Percentiles rank a stretch among this genome's conserved stretches.
phyloP scores from a whole-genome alignment of 768 basidiomycete genomes.

The Tulasnella sp. region DNA sequence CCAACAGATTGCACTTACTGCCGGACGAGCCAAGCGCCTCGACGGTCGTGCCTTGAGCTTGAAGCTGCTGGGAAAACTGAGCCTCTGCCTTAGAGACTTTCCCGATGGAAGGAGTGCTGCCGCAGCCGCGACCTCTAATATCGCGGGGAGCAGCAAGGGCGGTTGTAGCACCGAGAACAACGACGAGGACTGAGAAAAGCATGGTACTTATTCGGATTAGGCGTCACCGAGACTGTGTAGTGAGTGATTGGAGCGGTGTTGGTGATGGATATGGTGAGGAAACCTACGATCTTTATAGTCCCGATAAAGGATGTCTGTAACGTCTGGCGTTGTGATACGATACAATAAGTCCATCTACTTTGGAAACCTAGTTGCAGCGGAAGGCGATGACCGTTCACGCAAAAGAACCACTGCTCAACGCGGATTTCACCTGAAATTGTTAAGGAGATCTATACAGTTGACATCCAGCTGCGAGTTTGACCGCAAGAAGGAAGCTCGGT shows the following conservation, averaged over 20 bases:
- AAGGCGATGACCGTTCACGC: background rate
- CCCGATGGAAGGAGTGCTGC: background rate
- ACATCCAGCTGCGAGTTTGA: background rate
- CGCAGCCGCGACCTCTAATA: background rate
- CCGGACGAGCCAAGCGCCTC: background rate
- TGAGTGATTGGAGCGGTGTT: background rate
- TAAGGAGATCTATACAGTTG: background rate
- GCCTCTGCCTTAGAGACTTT: constrained; percentile 10
- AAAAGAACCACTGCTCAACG: background rate
- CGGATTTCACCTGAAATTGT: background rate
- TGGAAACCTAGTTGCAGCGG: background rate
- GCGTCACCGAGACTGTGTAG: background rate
- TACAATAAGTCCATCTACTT: background rate
- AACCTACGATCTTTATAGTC: background rate
- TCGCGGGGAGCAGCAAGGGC: background rate
- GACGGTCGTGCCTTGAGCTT: background rate
- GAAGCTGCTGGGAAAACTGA: background rate
- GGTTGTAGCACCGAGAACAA: background rate
- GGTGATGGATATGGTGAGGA: background rate
- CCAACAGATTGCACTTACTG: background rate
- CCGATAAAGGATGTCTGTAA: too few relatives aligned
- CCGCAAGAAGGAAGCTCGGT: background rate
- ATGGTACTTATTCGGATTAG: background rate
- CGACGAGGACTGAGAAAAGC: background rate
- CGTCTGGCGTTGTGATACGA: too few relatives aligned